A percentile compares a stretch with the other conserved stretches of the same genome.
Conservation (phyloP, 2,329 filamentous ascomycete species). For the Exophiala bonariae region DNA sequence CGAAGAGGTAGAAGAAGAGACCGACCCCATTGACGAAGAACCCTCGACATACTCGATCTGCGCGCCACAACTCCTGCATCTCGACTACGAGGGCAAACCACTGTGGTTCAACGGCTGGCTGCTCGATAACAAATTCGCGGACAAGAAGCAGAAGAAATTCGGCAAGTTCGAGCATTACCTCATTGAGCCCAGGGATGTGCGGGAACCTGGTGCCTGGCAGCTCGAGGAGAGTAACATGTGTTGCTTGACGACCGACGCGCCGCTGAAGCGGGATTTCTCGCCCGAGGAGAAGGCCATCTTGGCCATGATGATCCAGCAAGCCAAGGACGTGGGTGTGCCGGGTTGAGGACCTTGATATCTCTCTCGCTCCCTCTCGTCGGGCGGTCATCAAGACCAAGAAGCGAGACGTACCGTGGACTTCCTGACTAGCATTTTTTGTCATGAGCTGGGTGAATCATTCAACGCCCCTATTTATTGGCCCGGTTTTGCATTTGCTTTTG, state of each 20-base stretch:
- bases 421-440: too few relatives aligned
- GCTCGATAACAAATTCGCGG: constrained; percentile 44
- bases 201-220: constrained; percentile 28
- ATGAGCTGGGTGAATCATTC: too few relatives aligned
- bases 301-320: constrained; percentile 25
- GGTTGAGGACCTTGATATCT: constrained; percentile 4
- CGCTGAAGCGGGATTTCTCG: constrained; percentile 24
- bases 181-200: constrained; percentile 25
- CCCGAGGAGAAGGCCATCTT: constrained; percentile 21
- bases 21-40: constrained; percentile 10
- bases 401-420: not conserved
- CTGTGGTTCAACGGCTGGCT: constrained; percentile 52
- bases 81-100: constrained; percentile 41
- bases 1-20: constrained; percentile 8
- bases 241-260: constrained; percentile 27
- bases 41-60: constrained; percentile 39
- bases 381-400: not conserved
- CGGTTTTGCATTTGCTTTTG: too few relatives aligned
- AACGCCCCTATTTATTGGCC: too few relatives aligned
- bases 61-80: constrained; percentile 47
- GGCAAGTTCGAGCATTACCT: constrained; percentile 36
- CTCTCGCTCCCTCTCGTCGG: too few relatives aligned
- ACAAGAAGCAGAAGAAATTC: constrained; percentile 35
- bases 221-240: constrained; percentile 28
- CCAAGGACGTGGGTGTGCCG: constrained; percentile 23